These are phyloP conservation scores for Pichia sp. DNA, from an alignment of 1,139 yeast species.

Conservation along the genomic window DNA sequence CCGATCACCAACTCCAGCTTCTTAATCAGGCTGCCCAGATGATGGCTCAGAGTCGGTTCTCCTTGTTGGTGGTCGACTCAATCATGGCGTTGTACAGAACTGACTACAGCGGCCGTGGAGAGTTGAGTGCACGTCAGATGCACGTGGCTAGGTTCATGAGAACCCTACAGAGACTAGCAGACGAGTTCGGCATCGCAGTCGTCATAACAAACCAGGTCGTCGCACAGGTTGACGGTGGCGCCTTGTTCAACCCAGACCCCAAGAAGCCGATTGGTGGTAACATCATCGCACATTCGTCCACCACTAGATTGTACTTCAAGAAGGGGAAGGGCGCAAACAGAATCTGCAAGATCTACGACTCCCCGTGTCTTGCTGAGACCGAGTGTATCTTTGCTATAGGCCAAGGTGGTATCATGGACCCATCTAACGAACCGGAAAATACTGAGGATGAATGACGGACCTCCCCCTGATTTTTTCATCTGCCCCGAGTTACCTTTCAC, in stretches of 20 bases:
- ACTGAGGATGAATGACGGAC: constrained; percentile 58
- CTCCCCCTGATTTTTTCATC: background rate
- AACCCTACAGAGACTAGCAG: constrained; percentile 86
- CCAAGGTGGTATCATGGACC: constrained; percentile 97
- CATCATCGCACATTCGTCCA: constrained; percentile 94
- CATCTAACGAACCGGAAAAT: constrained; percentile 43
- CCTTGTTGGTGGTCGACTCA: constrained; percentile 83
- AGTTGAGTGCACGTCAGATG: constrained; percentile 88
- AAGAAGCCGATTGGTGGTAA: constrained; percentile 99
- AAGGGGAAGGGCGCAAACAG: constrained; percentile 92
- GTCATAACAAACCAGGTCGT: constrained; percentile 98
- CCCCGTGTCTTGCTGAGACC: constrained; percentile 93
- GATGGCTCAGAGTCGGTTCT: constrained; percentile 91
- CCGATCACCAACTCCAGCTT: constrained; percentile 89
- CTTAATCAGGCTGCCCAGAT: constrained; percentile 87
- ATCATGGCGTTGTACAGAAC: constrained; percentile 96
- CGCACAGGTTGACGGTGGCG: constrained; percentile 94
- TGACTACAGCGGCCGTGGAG: constrained; percentile 95
- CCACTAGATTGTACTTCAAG: constrained; percentile 83
- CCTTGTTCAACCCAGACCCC: constrained; percentile 91
- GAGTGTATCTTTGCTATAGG: constrained; percentile 94
- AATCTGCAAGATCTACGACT: constrained; percentile 89
- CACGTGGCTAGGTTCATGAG: constrained; percentile 94
- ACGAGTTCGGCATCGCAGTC: constrained; percentile 97
- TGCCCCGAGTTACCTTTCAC: background rate